phyloP scores from a whole-genome alignment of 176 grass and related monocot species.

The Coix lacrymajobi region DNA sequence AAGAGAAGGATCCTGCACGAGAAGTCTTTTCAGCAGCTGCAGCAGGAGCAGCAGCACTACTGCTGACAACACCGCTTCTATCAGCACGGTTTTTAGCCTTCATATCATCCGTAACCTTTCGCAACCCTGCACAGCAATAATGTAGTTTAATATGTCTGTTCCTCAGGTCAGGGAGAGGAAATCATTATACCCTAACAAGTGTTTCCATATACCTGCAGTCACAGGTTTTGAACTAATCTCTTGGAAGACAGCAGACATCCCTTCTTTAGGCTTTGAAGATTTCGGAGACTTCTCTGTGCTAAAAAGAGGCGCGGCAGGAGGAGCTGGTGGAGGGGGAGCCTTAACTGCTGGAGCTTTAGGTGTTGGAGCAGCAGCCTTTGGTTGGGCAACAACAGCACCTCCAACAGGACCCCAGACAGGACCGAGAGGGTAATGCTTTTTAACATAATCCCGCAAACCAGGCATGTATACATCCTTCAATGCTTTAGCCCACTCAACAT shows the following conservation, averaged over 20 bases:
- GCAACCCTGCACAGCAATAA: conserved; percentile 53
- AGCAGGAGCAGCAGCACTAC: conserved; percentile 10
- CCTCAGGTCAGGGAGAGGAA: not conserved
- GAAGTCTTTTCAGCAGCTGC: conserved; percentile 49
- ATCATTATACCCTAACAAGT: not conserved
- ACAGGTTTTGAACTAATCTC: conserved; percentile 78
- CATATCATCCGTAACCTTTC: conserved; percentile 94
- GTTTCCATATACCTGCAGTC: conserved; percentile 55
- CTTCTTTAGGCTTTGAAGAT: conserved; percentile 64
- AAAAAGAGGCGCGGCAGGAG: conserved; percentile 62
- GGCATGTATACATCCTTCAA: conserved; percentile 90
- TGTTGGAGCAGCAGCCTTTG: conserved; percentile 48
- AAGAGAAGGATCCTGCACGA: conserved; percentile 56
- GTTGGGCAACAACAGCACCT: conserved; percentile 35
- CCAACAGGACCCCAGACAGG: conserved; percentile 63
- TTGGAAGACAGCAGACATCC: conserved; percentile 93
- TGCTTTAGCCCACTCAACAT: conserved; percentile 95
- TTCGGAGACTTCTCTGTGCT: conserved; percentile 41
- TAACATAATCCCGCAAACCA: conserved; percentile 89
- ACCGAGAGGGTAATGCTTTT: conserved; percentile 82
- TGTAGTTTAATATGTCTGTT: not conserved
- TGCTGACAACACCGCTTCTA: conserved; percentile 70
- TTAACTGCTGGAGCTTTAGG: conserved; percentile 50
- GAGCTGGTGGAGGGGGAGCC: conserved; percentile 58
- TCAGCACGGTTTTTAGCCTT: conserved; percentile 83